These are phyloP conservation scores for Debaryomyces udenii DNA, from an alignment of 1,139 yeast species.

Conservation along the genomic window DNA sequence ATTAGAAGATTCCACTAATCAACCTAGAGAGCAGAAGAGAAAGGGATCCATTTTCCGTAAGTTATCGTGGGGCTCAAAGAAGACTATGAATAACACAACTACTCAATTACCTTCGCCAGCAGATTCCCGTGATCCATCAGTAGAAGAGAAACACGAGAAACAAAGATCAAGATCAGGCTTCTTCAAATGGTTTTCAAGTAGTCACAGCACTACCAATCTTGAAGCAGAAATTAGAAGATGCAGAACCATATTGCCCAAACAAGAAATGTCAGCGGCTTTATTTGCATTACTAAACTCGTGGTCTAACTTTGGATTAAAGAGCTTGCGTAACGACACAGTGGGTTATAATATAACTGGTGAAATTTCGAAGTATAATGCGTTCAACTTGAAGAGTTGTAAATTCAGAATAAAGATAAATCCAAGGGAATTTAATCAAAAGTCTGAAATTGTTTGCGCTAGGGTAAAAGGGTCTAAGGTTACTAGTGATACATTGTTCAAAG, in stretches of 20 bases:
- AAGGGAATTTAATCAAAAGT: constrained; percentile 44
- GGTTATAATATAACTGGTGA: constrained; percentile 57
- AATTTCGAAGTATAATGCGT: constrained; percentile 60
- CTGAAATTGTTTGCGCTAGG: constrained; percentile 49
- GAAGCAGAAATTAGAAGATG: constrained; percentile 40
- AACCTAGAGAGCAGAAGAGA: constrained; percentile 34
- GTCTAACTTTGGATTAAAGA: constrained; percentile 70
- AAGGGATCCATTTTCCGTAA: constrained; percentile 63
- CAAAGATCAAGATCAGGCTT: constrained; percentile 34
- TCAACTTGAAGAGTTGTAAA: constrained; percentile 65
- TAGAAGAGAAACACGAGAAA: constrained; percentile 38
- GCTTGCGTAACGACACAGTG: constrained; percentile 50
- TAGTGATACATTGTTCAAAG: constrained; percentile 47
- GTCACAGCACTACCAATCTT: constrained; percentile 21
- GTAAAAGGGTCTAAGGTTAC: constrained; percentile 50
- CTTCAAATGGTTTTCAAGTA: constrained; percentile 49
- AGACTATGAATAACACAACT: constrained; percentile 28
- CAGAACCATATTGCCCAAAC: constrained; percentile 50
- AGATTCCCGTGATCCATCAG: constrained; percentile 34
- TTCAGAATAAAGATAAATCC: constrained; percentile 57
- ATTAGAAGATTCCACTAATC: constrained; percentile 38
- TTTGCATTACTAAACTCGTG: constrained; percentile 65
- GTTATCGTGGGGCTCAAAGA: constrained; percentile 58
- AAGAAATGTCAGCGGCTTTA: constrained; percentile 66
- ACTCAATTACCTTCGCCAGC: constrained; percentile 45